Evolutionary conservation across 1,284 basidiomycete genomes (phyloP), one percentile per base, ranked within the genome.

Genomic region (Fomes fomentarius): DNA sequence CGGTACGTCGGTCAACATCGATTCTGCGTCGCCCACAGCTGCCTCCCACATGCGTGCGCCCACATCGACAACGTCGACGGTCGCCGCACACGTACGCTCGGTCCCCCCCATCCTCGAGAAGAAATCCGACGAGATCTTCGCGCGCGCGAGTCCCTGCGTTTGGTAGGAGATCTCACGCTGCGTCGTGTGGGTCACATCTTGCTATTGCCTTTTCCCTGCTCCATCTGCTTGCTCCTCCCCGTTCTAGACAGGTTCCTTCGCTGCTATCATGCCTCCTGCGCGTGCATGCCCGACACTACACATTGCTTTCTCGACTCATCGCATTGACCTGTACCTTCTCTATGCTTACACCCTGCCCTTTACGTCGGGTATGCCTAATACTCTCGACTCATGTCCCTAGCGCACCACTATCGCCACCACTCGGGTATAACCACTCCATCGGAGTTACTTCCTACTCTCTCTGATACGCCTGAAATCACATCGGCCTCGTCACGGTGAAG

Each of bases 121-220:
- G 68, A 78, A 79, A 64, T 48, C 50, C 41, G 54, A 51, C 34
- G 66, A 68, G 21, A 77, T 79, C 69, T 81, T 76, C 25, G 78
- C 80, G 2, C 73, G 74, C 56, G 80, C 80, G 24, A 69, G 71
- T 9, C 78, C 79, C 1, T 67, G 75, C 4, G 67, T 70, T 4
- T 82, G 81, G 81, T 83, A 76, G 67, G 58, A 5, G 21, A 12
- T 12, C 6, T 31, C 17, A 17, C 22, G 22, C 8, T 19, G 15
- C 22, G 22, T n/a, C n/a, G n/a, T n/a, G n/a, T n/a, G n/a, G n/a
- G n/a, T n/a, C 8, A 17, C 37, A 6, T 3, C 30, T 7, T 38
- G 4, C 17, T 24, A 17, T 15, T 39, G 42, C 52, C 24, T 30
- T n/a, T n/a, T 17, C 41, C 41, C 22, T n/a, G 15, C n/a, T 4